A percentile compares a stretch with the other conserved stretches of the same genome.
Conservation (phyloP, 2,329 filamentous ascomycete genomes). For the Metarhizium album region DNA sequence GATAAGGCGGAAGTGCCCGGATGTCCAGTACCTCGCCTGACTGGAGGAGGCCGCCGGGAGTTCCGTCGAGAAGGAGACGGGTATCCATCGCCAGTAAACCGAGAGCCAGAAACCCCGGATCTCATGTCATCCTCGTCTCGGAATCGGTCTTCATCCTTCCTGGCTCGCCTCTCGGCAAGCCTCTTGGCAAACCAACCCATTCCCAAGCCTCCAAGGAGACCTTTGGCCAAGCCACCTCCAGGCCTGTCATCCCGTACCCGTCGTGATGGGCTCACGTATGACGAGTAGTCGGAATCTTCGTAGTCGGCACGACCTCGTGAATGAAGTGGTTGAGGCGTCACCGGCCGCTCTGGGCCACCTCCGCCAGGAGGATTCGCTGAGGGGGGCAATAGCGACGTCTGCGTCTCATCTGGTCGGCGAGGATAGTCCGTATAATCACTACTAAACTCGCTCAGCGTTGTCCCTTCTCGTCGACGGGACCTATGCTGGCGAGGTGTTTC, state of each 20-base stretch:
- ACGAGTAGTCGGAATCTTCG: slow-evolving; percentile 47
- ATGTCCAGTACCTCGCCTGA: slow-evolving; percentile 20
- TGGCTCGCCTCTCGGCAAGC: slow-evolving; percentile 44
- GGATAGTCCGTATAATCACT: slow-evolving; percentile 35
- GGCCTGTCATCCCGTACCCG: slow-evolving; percentile 34
- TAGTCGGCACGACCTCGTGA: slow-evolving; percentile 34
- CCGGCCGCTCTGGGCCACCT: slow-evolving; percentile 30
- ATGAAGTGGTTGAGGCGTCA: slow-evolving; percentile 37
- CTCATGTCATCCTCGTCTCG: slow-evolving; percentile 42
- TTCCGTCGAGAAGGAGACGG: slow-evolving; percentile 34
- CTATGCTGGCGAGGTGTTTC: slow-evolving; percentile 45
- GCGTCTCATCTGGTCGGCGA: slow-evolving; percentile 17
- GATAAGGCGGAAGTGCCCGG: slow-evolving; percentile 17
- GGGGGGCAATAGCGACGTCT: slow-evolving; percentile 35
- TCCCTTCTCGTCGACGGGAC: slow-evolving; percentile 23
- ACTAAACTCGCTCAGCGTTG: slow-evolving; percentile 37
- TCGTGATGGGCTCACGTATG: slow-evolving; percentile 52
- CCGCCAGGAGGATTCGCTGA: slow-evolving; percentile 32
- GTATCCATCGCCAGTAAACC: slow-evolving; percentile 59
- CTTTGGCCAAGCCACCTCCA: slow-evolving; percentile 42
- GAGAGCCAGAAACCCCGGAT: slow-evolving; percentile 50
- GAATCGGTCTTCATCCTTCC: slow-evolving; percentile 35
- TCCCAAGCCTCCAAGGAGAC: slow-evolving; percentile 49
- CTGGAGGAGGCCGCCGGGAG: slow-evolving; percentile 19
- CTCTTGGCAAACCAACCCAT: slow-evolving; percentile 59